Conservation (phyloP, 768 basidiomycete genomes). For the Clavaria fumosa region DNA sequence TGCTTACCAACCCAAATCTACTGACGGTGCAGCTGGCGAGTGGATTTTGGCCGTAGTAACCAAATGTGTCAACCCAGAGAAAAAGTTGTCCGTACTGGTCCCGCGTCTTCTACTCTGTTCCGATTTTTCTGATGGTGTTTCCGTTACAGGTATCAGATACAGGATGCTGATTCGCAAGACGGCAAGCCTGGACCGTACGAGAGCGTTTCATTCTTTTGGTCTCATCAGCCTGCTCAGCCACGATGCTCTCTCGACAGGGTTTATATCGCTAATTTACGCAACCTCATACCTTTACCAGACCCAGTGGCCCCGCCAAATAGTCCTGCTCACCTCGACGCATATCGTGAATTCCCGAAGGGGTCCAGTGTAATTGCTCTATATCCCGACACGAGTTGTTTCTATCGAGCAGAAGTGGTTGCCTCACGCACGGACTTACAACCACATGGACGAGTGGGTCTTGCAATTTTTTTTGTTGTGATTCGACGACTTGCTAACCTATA, state of each 20-base stretch:
- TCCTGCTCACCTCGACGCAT: constrained; percentile 50
- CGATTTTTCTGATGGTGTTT: neutral
- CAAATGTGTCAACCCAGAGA: constrained; percentile 54
- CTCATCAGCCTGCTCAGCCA: constrained; percentile 8
- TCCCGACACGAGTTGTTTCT: constrained; percentile 85
- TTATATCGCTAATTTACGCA: constrained; percentile 53
- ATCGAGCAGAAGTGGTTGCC: constrained; percentile 71
- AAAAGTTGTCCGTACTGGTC: constrained; percentile 36
- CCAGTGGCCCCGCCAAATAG: constrained; percentile 39
- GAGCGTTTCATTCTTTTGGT: neutral
- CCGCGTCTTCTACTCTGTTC: neutral
- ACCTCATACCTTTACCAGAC: constrained; percentile 72
- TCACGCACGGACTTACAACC: constrained; percentile 35
- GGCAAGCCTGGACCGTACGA: constrained; percentile 51
- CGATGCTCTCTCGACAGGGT: constrained; percentile 30
- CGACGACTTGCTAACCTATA: no score
- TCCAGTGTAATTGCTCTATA: constrained; percentile 78
- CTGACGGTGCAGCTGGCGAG: constrained; percentile 20
- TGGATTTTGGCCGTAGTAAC: constrained; percentile 77
- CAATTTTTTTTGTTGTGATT: neutral
- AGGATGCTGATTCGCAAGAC: constrained; percentile 73
- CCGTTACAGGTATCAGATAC: constrained; percentile 71
- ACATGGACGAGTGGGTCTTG: constrained; percentile 19
- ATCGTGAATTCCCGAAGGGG: constrained; percentile 56
- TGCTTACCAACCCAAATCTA: constrained; percentile 59